These are phyloP conservation scores for Casuarina glauca DNA, from an alignment of 306 rosid genomes.

Conservation along the genomic window DNA sequence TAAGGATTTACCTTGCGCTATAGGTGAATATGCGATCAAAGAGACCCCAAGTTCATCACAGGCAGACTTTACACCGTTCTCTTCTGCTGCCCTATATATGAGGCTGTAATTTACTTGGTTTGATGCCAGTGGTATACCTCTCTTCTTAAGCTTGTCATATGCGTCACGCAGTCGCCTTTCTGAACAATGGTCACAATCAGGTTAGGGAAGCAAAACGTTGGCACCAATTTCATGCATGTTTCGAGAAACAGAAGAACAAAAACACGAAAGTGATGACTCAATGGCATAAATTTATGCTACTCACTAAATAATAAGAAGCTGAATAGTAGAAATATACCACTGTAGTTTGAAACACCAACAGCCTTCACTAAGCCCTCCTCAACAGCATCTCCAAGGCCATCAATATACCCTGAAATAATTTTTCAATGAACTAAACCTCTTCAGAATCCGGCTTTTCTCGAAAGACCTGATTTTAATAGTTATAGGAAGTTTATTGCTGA, in stretches of 20 bases:
- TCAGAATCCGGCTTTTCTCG: conserved; percentile 24
- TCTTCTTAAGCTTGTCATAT: conserved; percentile 55
- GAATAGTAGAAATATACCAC: conserved; percentile 40
- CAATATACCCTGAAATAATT: conserved; percentile 68
- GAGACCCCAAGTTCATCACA: conserved; percentile 94
- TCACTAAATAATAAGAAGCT: background rate
- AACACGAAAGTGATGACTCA: background rate
- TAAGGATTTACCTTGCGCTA: conserved; percentile 71
- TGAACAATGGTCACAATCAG: conserved; percentile 20
- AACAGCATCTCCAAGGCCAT: conserved; percentile 97
- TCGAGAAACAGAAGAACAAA: background rate
- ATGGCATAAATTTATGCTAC: background rate
- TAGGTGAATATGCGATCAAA: conserved; percentile 91
- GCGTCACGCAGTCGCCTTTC: conserved; percentile 81
- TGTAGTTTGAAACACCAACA: conserved; percentile 94
- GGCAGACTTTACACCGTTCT: conserved; percentile 78
- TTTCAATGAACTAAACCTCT: conserved; percentile 26
- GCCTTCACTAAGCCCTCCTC: conserved; percentile 97
- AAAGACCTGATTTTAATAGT: conserved; percentile 17
- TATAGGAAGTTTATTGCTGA: conserved; percentile 15
- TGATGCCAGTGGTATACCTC: conserved; percentile 93
- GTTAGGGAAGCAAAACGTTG: background rate
- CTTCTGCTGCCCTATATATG: conserved; percentile 78
- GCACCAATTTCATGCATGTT: background rate
- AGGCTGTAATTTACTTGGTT: conserved; percentile 98